Conservation (phyloP, 1,284 basidiomycete genomes). For the Cryptococcus sp. region DNA sequence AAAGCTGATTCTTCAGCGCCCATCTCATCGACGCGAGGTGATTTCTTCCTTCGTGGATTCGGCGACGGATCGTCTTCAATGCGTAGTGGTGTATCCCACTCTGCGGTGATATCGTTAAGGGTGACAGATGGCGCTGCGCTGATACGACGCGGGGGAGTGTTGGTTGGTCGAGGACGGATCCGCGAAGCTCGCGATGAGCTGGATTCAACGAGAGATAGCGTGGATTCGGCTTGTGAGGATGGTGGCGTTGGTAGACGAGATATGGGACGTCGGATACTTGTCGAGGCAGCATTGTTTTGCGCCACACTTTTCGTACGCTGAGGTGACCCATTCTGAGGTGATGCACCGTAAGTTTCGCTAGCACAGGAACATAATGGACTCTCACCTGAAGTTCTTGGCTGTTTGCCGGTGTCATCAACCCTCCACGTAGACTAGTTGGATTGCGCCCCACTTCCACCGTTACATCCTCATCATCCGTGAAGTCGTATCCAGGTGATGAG, state of each 20-base stretch:
- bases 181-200: slow-evolving; percentile 14
- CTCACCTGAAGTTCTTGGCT: slow-evolving; percentile 33
- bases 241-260: slow-evolving; percentile 35
- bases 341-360: not conserved
- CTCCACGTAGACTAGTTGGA: slow-evolving; percentile 14
- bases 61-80: slow-evolving; percentile 27
- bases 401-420: slow-evolving; percentile 38
- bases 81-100: slow-evolving; percentile 18
- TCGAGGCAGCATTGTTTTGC: not conserved
- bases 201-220: slow-evolving; percentile 1
- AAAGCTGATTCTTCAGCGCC: not conserved
- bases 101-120: slow-evolving; percentile 6
- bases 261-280: not conserved
- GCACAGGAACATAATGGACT: not conserved
- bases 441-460: slow-evolving; percentile 7
- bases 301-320: not conserved
- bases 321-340: slow-evolving; percentile 9
- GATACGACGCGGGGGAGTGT: slow-evolving; percentile 28
- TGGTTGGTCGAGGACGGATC: slow-evolving; percentile 27
- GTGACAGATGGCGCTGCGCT: slow-evolving; percentile 6
- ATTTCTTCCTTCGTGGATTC: slow-evolving; percentile 34
- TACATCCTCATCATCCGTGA: slow-evolving; percentile 20
- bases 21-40: slow-evolving; percentile 18
- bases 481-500: slow-evolving; percentile 6
- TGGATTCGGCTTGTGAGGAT: slow-evolving; percentile 19